Evolutionary conservation across 129 eudicot species (phyloP), one percentile per base, ranked within the genome.

Genomic region (Ambrosia trifida): DNA sequence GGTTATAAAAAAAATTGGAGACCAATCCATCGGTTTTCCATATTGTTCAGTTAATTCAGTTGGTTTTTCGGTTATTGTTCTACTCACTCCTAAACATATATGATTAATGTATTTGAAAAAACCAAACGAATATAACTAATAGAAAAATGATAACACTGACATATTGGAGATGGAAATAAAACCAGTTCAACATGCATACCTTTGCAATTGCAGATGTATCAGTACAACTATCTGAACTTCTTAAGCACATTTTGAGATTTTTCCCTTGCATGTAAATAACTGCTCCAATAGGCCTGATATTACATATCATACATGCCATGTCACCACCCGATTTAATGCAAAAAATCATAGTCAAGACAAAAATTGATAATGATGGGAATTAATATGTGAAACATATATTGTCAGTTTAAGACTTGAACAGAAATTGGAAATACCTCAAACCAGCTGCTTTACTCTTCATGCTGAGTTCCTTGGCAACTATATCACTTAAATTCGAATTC

Each of bases 171-270:
- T 54, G 64, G 32, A 31, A 43, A 53, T 18, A 76, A 76, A 69
- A 67, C 18, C 10, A 12, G 36, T 31, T 30, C 16, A 38, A 59
- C 44, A 68, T 65, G 72, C 83, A 64, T 43, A 92, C 98, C 96
- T 92, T 92, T 31, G 98, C 96, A 79, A 92, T 78, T 74, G 78
- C 85, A 68, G 96, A 92, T 49, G 96, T 87, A 80, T 92, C 95
- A 66, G 89, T 81, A 49, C 72, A 40, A 56, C 52, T 62, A 86
- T 92, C 96, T 7, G 68, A 76, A 80, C 96, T 92, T 72, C 95
- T 72, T 66, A 89, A 74, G 76, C 96, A 86, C 98, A 92, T 86
- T 79, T 92, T 92, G 24, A 92, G 96, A 76, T 86, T 83, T 40
- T 83, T 92, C 43, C 95, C 72, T 81, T 89, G 91, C 98, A 83